These are phyloP conservation scores for Ploettnerulaceae sp. DNA, from an alignment of 2,329 filamentous ascomycete species.

Conservation along the genomic window DNA sequence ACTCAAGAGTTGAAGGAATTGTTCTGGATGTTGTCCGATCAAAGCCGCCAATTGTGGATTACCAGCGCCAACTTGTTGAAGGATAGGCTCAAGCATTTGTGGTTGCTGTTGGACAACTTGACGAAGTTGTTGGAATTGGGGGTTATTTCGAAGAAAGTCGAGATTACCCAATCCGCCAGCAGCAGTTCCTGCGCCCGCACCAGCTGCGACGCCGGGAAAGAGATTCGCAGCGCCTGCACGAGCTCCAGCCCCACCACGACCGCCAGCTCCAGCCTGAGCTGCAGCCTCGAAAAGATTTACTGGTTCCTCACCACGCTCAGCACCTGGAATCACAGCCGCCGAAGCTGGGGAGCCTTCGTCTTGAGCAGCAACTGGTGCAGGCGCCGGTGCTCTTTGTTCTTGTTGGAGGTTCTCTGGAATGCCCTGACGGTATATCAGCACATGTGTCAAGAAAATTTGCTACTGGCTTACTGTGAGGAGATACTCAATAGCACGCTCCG, in stretches of 20 bases:
- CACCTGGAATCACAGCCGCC: constrained; percentile 35
- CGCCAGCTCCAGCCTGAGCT: constrained; percentile 52
- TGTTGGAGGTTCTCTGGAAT: constrained; percentile 82
- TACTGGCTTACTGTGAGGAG: constrained; percentile 66
- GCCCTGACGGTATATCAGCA: constrained; percentile 50
- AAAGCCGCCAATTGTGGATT: constrained; percentile 92
- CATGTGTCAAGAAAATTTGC: neutral
- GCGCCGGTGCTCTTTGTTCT: constrained; percentile 53
- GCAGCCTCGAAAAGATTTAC: constrained; percentile 93
- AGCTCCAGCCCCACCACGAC: constrained; percentile 33
- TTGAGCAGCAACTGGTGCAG: constrained; percentile 42
- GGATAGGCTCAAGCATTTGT: constrained; percentile 95
- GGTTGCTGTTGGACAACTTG: constrained; percentile 97
- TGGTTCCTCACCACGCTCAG: constrained; percentile 57
- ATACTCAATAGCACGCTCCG: constrained; percentile 95
- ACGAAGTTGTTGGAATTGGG: constrained; percentile 95
- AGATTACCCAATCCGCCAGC: constrained; percentile 66
- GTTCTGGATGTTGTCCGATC: constrained; percentile 86
- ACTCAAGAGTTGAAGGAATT: constrained; percentile 84
- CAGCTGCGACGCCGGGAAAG: constrained; percentile 38
- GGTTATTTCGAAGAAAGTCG: constrained; percentile 90
- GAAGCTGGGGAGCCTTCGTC: constrained; percentile 37
- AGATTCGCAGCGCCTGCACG: constrained; percentile 4
- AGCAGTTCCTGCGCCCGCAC: constrained; percentile 39
- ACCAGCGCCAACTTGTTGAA: constrained; percentile 90